Base-by-base conservation (phyloP, 495 filamentous ascomycete genomes). In the Hypoxylon cercidicola region DNA sequence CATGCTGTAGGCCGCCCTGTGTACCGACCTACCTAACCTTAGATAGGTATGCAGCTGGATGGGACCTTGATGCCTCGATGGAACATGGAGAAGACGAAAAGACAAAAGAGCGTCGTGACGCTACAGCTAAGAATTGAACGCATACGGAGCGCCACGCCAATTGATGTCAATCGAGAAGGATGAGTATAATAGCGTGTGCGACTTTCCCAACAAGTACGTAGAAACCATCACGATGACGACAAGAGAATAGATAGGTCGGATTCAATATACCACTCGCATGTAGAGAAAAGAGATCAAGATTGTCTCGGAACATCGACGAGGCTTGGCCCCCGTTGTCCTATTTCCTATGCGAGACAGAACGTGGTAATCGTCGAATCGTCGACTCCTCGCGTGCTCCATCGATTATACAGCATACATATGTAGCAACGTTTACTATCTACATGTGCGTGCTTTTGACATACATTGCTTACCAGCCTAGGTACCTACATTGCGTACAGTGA, bases 311-410 rank as follows among this genome's bases (percentile, higher is more conserved):
- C 55, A 37, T 57, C 55, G 40, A 50, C 3, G 60, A 48, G 50
- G 60, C 65, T 55, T 68, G 54, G 65, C 59, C 43, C 16, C 34
- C 41, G 49, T 34, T 32, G 37, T 28, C 37, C 47, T 49, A 59
- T 64, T 64, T 35, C 65, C 60, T 60, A 64, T 60, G 60, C 45
- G 65, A 64, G 65, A 68, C 65, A 57, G 15, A 68, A 64, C 60
- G 65, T 68, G 65, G 65, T 64, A 62, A 59, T 59, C 34, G 50
- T 40, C 15, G 30, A 62, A 59, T 59, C 34, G 50, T 40, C 15
- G 30, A 32, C 37, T 4, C 15, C 37, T 68, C 60, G 65, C 65
- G 55, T 68, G 65, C 60, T 56, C 45, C 40, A 32, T 64, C 13
- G 35, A 30, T 18, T 57, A 46, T 53, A 34, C 32, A 35, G n/a